phyloP scores from a whole-genome alignment of 495 filamentous ascomycete genomes.

The Hypoxylon subgilvum region DNA sequence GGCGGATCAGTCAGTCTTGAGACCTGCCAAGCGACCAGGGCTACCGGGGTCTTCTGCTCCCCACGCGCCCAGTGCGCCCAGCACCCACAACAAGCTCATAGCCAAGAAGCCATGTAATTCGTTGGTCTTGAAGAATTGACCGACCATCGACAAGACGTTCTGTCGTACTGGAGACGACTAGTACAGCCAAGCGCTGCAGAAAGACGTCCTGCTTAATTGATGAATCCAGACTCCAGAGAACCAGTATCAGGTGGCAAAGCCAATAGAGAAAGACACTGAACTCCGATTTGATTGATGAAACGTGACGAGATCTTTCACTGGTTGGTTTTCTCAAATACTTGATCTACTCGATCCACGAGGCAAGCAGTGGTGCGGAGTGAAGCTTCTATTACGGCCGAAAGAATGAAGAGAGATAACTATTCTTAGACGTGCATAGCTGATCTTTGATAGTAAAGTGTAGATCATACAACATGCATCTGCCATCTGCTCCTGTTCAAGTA shows the following conservation, averaged over 20 bases:
- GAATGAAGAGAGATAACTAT: background rate
- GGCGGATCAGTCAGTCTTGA: slow-evolving; percentile 46
- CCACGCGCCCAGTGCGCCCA: slow-evolving; percentile 22
- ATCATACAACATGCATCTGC: slow-evolving; percentile 22
- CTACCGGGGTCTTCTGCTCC: background rate
- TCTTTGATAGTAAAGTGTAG: slow-evolving; percentile 8
- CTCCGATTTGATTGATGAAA: background rate
- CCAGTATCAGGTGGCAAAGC: too few species aligned
- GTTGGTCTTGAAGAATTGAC: slow-evolving; percentile 5
- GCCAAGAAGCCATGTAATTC: slow-evolving; percentile 20
- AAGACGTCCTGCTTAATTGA: background rate
- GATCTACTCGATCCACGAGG: too few species aligned
- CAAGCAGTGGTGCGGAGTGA: too few species aligned
- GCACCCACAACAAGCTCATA: slow-evolving; percentile 17
- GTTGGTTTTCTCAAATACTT: background rate
- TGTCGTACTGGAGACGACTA: slow-evolving; percentile 12
- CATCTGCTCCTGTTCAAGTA: too few species aligned
- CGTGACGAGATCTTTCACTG: background rate
- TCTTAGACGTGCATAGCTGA: background rate
- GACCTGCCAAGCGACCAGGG: slow-evolving; percentile 46
- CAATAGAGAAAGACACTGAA: too few species aligned
- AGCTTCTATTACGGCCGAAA: too few species aligned
- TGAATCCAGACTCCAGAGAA: too few species aligned
- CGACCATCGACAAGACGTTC: slow-evolving; percentile 17
- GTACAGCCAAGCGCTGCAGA: slow-evolving; percentile 15